Evolutionary conservation across 2,329 filamentous ascomycete genomes (phyloP), one percentile per base, ranked within the genome.

Genomic region (Elsinoe ampelina): DNA sequence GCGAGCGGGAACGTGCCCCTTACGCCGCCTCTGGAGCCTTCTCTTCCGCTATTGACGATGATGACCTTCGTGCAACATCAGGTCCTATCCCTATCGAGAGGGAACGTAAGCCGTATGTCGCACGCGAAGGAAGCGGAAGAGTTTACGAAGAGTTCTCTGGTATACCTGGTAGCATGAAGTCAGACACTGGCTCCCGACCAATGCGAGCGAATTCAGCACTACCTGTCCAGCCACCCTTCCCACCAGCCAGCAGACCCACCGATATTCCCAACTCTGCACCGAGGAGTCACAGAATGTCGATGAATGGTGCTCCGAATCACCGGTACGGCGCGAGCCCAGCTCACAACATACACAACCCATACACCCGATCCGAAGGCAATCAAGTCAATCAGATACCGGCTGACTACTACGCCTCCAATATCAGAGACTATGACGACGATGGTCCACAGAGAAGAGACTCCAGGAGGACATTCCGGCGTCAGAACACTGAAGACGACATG

Each of bases 21-120:
- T 73, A 78, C 59, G 63, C 64, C 4, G 61, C 65, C 22, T 20
- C 32, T 2, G 63, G 63, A 62, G 39, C 66, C 64, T 10, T 65
- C 62, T 61, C 64, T 2, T 63, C 65, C 41, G 63, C 61, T 2
- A 54, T 68, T 2, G 67, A 69, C 22, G 69, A 70, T 35, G 65
- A 69, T 13, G 72, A 75, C 45, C 66, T 72, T 12, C 67, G 68
- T 5, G 63, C 66, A 1, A 67, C 71, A 1, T 68, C 75, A 0
- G 65, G 73, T 0, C 36, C 54, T 1, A 72, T 77, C 1, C 80
- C 80, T 1, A 79, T 86, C 47, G 84, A 87, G 64, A 79, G 84
- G 5, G 80, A 86, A 63, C 74, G 84, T 36, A 81, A 86, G 59
- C 84, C 84, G 0, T 87, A 86, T 63, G 73, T 71, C 22, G 79